A percentile compares a stretch with the other conserved stretches of the same genome.
Conservation (phyloP, 495 filamentous ascomycete species). For the Hyaloscypha variabilis region DNA sequence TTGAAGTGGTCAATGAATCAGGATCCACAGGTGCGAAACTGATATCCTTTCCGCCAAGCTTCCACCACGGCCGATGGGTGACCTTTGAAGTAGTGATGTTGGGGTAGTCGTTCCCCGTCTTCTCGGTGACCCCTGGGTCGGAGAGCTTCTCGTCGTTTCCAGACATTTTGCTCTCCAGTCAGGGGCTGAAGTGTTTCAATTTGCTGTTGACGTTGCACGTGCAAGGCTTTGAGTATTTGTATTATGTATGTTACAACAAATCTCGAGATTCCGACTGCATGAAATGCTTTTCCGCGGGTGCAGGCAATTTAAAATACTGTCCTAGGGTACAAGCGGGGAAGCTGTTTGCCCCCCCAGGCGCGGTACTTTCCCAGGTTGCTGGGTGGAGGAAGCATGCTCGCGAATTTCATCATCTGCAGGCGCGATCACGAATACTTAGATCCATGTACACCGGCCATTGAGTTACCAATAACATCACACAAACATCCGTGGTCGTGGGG, state of each 20-base stretch:
- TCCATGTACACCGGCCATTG: neutral
- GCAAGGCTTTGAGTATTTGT: too few species aligned
- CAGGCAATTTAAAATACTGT: neutral
- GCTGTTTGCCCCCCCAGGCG: neutral
- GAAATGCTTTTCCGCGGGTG: neutral
- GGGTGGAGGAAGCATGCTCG: neutral
- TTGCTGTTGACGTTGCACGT: neutral
- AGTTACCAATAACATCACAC: neutral
- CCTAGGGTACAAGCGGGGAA: neutral
- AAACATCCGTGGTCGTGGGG: neutral
- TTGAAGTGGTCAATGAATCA: conserved; percentile 4
- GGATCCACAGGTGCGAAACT: conserved; percentile 15
- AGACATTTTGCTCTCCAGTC: neutral
- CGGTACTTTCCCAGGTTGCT: neutral
- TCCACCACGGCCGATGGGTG: conserved; percentile 12
- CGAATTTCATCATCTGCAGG: neutral
- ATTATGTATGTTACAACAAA: neutral
- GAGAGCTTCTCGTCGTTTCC: neutral
- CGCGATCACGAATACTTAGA: conserved; percentile 1
- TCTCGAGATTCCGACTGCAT: neutral
- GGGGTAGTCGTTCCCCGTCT: neutral
- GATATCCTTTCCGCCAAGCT: conserved; percentile 14
- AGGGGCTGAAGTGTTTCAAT: neutral
- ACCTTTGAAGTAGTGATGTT: neutral
- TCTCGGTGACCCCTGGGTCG: neutral